Percentiles rank a stretch among this genome's conserved stretches.
Evolutionary conservation across 495 filamentous ascomycete genomes (phyloP).

Genomic region (Neurospora sp.): DNA sequence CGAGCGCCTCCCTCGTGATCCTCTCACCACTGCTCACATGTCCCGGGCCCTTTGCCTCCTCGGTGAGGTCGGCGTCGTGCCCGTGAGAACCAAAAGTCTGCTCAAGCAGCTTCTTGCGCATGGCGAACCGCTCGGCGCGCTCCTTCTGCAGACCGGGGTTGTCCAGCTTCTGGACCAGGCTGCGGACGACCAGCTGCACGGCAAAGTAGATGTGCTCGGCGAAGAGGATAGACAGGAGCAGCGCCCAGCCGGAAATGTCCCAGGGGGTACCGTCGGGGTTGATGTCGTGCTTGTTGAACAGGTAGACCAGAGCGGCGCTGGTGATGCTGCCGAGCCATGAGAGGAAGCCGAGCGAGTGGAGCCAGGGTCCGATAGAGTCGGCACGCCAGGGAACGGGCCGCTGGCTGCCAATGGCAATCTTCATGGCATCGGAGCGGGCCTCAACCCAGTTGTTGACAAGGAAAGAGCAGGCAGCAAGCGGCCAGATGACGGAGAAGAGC

Average conservation of each 20-base stretch:
- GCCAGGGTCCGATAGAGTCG: conserved; percentile 93
- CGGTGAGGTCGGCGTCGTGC: conserved; percentile 15
- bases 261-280: conserved; percentile 43
- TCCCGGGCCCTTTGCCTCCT: conserved; percentile 15
- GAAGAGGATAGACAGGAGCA: conserved; percentile 76
- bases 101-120: conserved; percentile 64
- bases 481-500: conserved; percentile 89
- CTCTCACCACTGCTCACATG: conserved; percentile 31
- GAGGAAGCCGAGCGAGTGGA: conserved; percentile 75
- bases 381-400: conserved; percentile 77
- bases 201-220: conserved; percentile 79
- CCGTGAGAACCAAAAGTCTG: conserved; percentile 32
- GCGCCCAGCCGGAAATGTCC: conserved; percentile 66
- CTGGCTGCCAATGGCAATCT: conserved; percentile 85
- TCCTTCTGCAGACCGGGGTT: conserved; percentile 76
- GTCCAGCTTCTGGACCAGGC: conserved; percentile 69
- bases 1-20: conserved; percentile 37
- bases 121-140: conserved; percentile 58
- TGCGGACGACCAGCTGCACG: conserved; percentile 57
- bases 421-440: conserved; percentile 83
- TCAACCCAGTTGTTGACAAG: conserved; percentile 96
- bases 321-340: conserved; percentile 88
- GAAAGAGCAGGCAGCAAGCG: conserved; percentile 78
- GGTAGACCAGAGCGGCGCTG: conserved; percentile 72
- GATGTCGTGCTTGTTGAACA: conserved; percentile 63